Evolutionary conservation across 495 filamentous ascomycete genomes (phyloP).

Genomic region (Aspergillus asperescens): DNA sequence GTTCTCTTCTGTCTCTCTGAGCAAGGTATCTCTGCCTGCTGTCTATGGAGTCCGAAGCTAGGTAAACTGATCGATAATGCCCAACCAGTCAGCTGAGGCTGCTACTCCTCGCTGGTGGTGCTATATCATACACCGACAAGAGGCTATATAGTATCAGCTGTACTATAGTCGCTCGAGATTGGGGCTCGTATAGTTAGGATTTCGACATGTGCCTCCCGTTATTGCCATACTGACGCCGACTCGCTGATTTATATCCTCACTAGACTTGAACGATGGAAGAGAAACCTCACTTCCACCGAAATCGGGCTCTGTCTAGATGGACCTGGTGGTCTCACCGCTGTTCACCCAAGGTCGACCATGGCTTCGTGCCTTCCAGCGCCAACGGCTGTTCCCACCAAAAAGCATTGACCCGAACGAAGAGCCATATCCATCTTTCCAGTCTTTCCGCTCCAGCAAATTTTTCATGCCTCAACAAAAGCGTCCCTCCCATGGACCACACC

Average conservation of each 20-base stretch:
- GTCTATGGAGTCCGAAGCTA: slow-evolving; percentile 48
- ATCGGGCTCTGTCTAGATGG: slow-evolving; percentile 8
- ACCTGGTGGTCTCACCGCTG: slow-evolving; percentile 2
- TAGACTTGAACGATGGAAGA: slow-evolving; percentile 10
- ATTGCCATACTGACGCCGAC: slow-evolving; percentile 18
- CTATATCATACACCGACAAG: slow-evolving; percentile 62
- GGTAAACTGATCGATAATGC: slow-evolving; percentile 36
- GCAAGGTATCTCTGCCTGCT: slow-evolving; percentile 32
- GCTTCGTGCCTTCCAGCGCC: slow-evolving; percentile 13
- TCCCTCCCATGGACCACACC: slow-evolving; percentile 14
- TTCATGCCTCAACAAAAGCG: slow-evolving; percentile 7
- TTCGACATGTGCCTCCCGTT: slow-evolving; percentile 18
- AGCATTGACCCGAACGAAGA: slow-evolving; percentile 12
- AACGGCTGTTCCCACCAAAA: slow-evolving; percentile 11
- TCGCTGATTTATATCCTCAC: slow-evolving; percentile 14
- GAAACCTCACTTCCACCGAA: slow-evolving; percentile 4
- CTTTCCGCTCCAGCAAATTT: slow-evolving; percentile 6
- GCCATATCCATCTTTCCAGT: slow-evolving; percentile 6
- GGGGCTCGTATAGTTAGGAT: slow-evolving; percentile 24
- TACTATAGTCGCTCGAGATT: slow-evolving; percentile 45
- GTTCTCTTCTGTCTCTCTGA: slow-evolving; percentile 32
- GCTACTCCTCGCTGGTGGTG: slow-evolving; percentile 54
- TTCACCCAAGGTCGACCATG: slow-evolving; percentile 10
- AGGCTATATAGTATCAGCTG: slow-evolving; percentile 60
- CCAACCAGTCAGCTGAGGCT: slow-evolving; percentile 35